A percentile compares a stretch with the other conserved stretches of the same genome.
Conservation (phyloP, 306 rosid genomes). For the Glycine latifolia region DNA sequence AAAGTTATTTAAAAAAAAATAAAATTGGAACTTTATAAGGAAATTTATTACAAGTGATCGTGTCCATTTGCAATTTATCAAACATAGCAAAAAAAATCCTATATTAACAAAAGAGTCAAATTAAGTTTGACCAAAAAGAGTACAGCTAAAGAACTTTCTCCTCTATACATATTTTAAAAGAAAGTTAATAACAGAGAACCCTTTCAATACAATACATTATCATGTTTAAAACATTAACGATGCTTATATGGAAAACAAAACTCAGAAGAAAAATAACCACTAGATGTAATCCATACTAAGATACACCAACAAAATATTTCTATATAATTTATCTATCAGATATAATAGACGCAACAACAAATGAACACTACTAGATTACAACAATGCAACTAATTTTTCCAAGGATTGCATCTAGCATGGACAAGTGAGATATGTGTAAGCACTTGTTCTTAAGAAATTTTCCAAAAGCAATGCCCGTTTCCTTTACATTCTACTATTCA, state of each 20-base stretch:
- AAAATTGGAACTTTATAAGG: not conserved
- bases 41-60: slow-evolving; percentile 23
- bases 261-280: slow-evolving; percentile 13
- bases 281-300: slow-evolving; percentile 30
- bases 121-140: slow-evolving; percentile 9
- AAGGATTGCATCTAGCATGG: no score
- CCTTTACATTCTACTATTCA: no score
- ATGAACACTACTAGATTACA: slow-evolving; percentile 14
- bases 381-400: slow-evolving; percentile 11
- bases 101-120: slow-evolving; percentile 2
- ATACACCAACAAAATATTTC: slow-evolving; percentile 17
- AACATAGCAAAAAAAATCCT: slow-evolving; percentile 4
- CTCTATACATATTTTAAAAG: slow-evolving; percentile 17
- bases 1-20: no score
- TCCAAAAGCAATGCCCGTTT: no score
- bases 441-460: slow-evolving; percentile 64
- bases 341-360: slow-evolving; percentile 1
- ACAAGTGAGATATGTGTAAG: not conserved
- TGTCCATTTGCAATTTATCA: slow-evolving; percentile 31
- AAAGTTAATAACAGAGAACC: slow-evolving; percentile 18
- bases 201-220: not conserved
- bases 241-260: not conserved
- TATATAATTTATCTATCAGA: not conserved
- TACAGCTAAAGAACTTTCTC: slow-evolving; percentile 24
- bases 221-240: not conserved